phyloP scores from a whole-genome alignment of 805 yeast species.

The Lachancea sp. region DNA sequence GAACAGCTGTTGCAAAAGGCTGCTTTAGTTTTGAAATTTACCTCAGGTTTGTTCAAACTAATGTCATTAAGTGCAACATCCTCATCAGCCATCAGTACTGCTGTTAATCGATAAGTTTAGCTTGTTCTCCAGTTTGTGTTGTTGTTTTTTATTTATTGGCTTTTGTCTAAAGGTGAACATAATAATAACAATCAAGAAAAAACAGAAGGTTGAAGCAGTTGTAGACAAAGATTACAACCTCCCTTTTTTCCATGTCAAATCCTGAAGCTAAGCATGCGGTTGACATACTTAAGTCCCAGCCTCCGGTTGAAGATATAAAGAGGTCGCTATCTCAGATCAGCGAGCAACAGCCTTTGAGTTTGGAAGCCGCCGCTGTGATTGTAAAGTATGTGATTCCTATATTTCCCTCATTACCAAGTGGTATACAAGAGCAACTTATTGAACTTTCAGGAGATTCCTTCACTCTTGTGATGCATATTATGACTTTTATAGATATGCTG shows the following conservation, averaged over 20 bases:
- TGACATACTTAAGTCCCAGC: slow-evolving; percentile 3
- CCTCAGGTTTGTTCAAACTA: slow-evolving; percentile 18
- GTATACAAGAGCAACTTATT: slow-evolving; percentile 7
- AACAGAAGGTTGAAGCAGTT: no score
- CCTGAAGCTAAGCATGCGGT: neutral
- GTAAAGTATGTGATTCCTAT: slow-evolving; percentile 22
- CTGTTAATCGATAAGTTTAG: neutral
- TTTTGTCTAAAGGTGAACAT: no score
- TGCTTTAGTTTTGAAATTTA: neutral
- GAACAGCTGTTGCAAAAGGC: neutral
- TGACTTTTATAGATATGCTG: slow-evolving; percentile 16
- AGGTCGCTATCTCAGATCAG: neutral
- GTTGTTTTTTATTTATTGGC: neutral
- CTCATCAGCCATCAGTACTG: slow-evolving; percentile 15
- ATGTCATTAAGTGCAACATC: slow-evolving; percentile 26
- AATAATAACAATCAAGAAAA: no score
- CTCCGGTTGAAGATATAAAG: slow-evolving; percentile 7
- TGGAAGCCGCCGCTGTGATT: slow-evolving; percentile 13
- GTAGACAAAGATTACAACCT: neutral
- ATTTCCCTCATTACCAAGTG: slow-evolving; percentile 19
- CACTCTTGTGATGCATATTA: slow-evolving; percentile 18
- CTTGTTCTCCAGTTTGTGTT: slow-evolving; percentile 1
- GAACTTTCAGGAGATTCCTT: slow-evolving; percentile 12
- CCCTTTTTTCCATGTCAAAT: neutral
- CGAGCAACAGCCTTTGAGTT: neutral